Percentiles rank a stretch among this genome's conserved stretches.
These are phyloP conservation scores for Euphrasia confusa DNA, from an alignment of 257 asterid species.

Conservation along the genomic window DNA sequence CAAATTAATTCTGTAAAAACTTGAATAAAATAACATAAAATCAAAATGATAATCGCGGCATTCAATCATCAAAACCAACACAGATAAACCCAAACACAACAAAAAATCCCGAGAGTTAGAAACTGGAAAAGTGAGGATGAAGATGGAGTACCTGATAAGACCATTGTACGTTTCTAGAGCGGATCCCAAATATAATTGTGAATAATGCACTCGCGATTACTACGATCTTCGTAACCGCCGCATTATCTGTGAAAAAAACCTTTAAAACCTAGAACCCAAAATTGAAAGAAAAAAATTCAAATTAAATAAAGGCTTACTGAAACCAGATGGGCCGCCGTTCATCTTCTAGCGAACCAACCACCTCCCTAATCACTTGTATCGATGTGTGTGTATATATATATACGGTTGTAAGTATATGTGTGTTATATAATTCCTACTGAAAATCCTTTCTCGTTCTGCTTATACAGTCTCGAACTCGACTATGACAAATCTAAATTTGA, in stretches of 20 bases:
- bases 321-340: conserved; percentile 27
- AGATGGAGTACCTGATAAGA: conserved; percentile 59
- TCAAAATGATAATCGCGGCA: background rate
- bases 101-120: too few relatives aligned
- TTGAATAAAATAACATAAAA: background rate
- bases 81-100: background rate
- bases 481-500: conserved; percentile 17
- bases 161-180: conserved; percentile 63
- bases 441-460: conserved; percentile 15
- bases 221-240: conserved; percentile 74
- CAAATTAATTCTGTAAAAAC: background rate
- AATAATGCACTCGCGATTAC: conserved; percentile 78
- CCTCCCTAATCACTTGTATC: conserved; percentile 23
- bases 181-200: conserved; percentile 87
- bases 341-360: conserved; percentile 58
- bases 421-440: background rate
- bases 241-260: conserved; percentile 49
- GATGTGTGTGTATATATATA: background rate
- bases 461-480: conserved; percentile 30
- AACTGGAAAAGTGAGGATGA: background rate
- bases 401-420: conserved; percentile 21
- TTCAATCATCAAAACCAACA: background rate
- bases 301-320: background rate
- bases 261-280: background rate
- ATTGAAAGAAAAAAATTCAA: background rate